A percentile compares a stretch with the other conserved stretches of the same genome.
phyloP scores from a whole-genome alignment of 2,329 filamentous ascomycete genomes.

The Phyllosticta ampelicida region DNA sequence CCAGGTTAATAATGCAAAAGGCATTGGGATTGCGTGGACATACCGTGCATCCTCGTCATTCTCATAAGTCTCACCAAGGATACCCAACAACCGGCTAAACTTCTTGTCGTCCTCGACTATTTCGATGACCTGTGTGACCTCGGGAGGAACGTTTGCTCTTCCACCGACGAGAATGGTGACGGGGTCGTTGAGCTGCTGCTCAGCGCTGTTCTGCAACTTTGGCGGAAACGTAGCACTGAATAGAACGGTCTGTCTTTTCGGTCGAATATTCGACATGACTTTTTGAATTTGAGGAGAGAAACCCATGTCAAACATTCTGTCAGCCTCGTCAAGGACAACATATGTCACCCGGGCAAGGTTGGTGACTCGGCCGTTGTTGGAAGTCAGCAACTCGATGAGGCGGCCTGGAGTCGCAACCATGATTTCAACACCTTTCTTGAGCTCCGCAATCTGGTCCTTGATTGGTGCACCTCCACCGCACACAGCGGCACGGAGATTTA shows the following conservation, averaged over 20 bases:
- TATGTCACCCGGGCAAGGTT: constrained; percentile 85
- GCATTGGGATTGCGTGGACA: background rate
- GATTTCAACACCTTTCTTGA: constrained; percentile 91
- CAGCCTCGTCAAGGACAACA: constrained; percentile 90
- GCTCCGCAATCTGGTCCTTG: constrained; percentile 91
- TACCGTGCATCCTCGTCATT: constrained; percentile 74
- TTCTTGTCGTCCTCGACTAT: constrained; percentile 68
- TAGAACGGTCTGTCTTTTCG: constrained; percentile 84
- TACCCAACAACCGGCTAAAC: constrained; percentile 70
- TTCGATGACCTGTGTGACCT: constrained; percentile 87
- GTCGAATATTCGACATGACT: constrained; percentile 82
- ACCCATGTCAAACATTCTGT: constrained; percentile 99
- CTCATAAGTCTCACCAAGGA: constrained; percentile 78
- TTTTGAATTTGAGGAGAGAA: constrained; percentile 98
- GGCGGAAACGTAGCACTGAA: constrained; percentile 96
- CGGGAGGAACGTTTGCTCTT: constrained; percentile 54
- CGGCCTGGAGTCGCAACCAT: constrained; percentile 87
- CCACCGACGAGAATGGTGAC: constrained; percentile 91
- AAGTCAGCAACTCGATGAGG: constrained; percentile 88
- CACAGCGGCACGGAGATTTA: constrained; percentile 77
- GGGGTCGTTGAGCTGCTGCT: constrained; percentile 75
- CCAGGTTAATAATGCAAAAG: background rate
- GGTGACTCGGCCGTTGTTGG: constrained; percentile 88
- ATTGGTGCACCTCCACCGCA: constrained; percentile 93
- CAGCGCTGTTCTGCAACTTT: constrained; percentile 81